phyloP scores from a whole-genome alignment of 2,329 filamentous ascomycete species.

The Clarireedia hainanense region DNA sequence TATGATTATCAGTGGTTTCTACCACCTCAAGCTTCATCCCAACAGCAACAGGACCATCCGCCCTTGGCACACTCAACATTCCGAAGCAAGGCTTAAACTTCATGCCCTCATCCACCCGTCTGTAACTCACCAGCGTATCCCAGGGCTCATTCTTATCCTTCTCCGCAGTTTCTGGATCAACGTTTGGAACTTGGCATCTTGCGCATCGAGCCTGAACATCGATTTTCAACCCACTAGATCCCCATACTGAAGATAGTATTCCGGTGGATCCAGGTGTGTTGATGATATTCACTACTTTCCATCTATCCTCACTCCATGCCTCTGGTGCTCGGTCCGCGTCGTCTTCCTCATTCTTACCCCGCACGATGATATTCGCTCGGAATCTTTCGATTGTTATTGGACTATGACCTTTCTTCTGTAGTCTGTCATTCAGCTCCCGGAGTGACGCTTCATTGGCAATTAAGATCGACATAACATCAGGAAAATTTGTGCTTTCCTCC shows the following conservation, averaged over 20 bases:
- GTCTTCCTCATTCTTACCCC: slow-evolving; percentile 34
- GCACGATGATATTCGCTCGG: slow-evolving; percentile 54
- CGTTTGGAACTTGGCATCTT: slow-evolving; percentile 63
- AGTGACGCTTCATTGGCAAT: slow-evolving; percentile 49
- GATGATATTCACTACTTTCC: slow-evolving; percentile 49
- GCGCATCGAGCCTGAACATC: slow-evolving; percentile 58
- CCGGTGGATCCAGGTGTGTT: not conserved
- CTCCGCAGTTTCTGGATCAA: slow-evolving; percentile 42
- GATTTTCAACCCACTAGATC: slow-evolving; percentile 33
- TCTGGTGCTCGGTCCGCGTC: slow-evolving; percentile 25
- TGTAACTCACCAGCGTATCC: slow-evolving; percentile 46
- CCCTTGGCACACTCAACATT: slow-evolving; percentile 53
- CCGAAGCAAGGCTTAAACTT: slow-evolving; percentile 61
- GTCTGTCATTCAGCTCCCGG: slow-evolving; percentile 47
- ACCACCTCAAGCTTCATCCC: slow-evolving; percentile 52
- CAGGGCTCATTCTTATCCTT: slow-evolving; percentile 42
- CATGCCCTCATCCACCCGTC: slow-evolving; percentile 52
- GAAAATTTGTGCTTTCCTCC: slow-evolving; percentile 46
- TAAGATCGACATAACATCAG: slow-evolving; percentile 50
- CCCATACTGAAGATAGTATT: not conserved
- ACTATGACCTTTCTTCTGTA: slow-evolving; percentile 35
- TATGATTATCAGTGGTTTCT: slow-evolving; percentile 49
- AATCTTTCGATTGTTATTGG: slow-evolving; percentile 54
- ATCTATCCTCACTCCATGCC: slow-evolving; percentile 52
- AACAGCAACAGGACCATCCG: slow-evolving; percentile 45